Evolutionary conservation across 202 grass and related monocot genomes (phyloP).

Genomic region (Bolboschoenoplectus hybrid): DNA sequence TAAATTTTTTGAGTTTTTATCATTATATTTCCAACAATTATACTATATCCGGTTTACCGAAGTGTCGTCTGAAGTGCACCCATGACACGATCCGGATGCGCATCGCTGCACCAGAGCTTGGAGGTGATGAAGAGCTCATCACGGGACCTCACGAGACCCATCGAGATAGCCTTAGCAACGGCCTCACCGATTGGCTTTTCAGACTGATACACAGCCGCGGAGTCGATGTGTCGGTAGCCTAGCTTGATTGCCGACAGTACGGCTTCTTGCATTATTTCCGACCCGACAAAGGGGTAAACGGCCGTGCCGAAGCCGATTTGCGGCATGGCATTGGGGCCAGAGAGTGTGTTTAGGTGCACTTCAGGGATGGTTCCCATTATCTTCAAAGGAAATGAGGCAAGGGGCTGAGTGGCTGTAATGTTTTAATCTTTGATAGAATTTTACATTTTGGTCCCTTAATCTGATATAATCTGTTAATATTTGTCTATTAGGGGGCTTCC

Average conservation of each 20-base stretch:
- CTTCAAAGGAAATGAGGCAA: not conserved
- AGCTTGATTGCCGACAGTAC: conserved; percentile 57
- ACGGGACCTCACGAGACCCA: conserved; percentile 49
- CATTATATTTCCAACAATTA: not conserved
- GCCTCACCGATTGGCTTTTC: conserved; percentile 67
- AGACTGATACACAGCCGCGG: conserved; percentile 62
- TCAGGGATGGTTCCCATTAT: conserved; percentile 30
- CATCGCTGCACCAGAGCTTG: conserved; percentile 82
- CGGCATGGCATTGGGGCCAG: conserved; percentile 43
- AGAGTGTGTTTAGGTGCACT: conserved; percentile 27
- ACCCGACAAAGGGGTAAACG: conserved; percentile 42
- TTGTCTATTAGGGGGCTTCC: not conserved
- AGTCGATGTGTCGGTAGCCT: conserved; percentile 82
- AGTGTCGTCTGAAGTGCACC: conserved; percentile 60
- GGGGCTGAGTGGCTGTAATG: not conserved
- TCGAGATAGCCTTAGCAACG: conserved; percentile 52
- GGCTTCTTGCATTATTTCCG: conserved; percentile 47
- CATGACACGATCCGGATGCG: conserved; percentile 56
- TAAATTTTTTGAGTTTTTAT: no score
- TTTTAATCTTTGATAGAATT: conserved; percentile 22
- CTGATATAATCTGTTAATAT: not conserved
- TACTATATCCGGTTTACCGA: conserved; percentile 24
- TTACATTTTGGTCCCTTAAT: not conserved
- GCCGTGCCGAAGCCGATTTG: conserved; percentile 73
- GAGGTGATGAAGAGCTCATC: conserved; percentile 78